Evolutionary conservation across 2,329 filamentous ascomycete genomes (phyloP), one percentile per base, ranked within the genome.

Genomic region (Pseudogymnoascus sp.): DNA sequence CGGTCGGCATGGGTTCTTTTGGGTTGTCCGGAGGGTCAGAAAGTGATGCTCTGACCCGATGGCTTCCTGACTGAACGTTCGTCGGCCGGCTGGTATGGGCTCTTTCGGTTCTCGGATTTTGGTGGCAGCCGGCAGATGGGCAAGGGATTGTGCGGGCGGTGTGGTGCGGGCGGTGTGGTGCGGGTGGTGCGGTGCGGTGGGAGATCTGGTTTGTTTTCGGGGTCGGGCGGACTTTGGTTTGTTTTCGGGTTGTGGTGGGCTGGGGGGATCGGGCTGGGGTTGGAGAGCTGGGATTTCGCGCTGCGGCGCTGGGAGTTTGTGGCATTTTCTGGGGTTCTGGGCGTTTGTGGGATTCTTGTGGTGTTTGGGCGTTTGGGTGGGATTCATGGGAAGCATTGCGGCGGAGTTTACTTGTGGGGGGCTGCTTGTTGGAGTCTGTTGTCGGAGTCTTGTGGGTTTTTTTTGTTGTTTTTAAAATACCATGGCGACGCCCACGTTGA

Each of bases 31-130:
- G 49, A 19, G 49, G 49, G 49, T 55, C 49, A 55, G 49, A 55
- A 55, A 55, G 29, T 55, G 49, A 55, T 33, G 49, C 49, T 55
- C 49, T 55, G 49, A 55, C 49, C 29, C 49, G 49, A 55, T 19
- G 49, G 49, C 29, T 14, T 19, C 29, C 14, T 55, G 49, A 35
- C 49, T 55, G n/a, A 14, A 8, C 16, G 49, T 52, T 10, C 49
- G 49, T 33, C 49, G 16, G 49, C 49, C 19, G 31, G 31, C n/a
- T 14, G 49, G 11, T 55, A 55, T 55, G 49, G n/a, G 49, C 16
- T 33, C 49, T 35, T 55, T 55, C 11, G n/a, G 49, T 55, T 55
- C 49, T 55, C 31, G 29, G 49, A 14, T 10, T 33, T 33, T 29
- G 49, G 11, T 21, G n/a, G 16, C 29, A 35, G 37, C 49, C 49